phyloP scores from a whole-genome alignment of 2,329 filamentous ascomycete genomes.

The Raffaelea deltoideospora region DNA sequence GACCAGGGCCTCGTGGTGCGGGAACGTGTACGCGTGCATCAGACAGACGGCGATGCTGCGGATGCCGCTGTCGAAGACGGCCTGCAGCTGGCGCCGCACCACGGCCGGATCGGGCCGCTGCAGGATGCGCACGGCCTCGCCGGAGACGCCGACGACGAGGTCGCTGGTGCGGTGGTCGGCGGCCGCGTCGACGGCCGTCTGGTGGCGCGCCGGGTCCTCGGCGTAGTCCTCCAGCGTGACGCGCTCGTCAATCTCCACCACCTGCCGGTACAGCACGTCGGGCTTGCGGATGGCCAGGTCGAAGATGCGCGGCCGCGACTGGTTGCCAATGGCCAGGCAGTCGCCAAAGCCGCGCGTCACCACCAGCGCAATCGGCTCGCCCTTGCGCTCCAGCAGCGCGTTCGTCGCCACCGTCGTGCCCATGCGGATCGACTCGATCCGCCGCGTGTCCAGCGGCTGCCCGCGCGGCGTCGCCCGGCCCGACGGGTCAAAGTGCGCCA shows the following conservation, averaged over 20 bases:
- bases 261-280: constrained; percentile 69
- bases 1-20: constrained; percentile 66
- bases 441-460: constrained; percentile 61
- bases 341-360: constrained; percentile 82
- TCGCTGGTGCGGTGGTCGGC: constrained; percentile 21
- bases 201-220: constrained; percentile 59
- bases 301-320: constrained; percentile 79
- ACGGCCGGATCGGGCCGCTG: constrained; percentile 40
- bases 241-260: constrained; percentile 81
- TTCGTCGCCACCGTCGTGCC: constrained; percentile 92
- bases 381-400: constrained; percentile 77
- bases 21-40: constrained; percentile 87
- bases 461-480: constrained; percentile 64
- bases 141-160: constrained; percentile 56
- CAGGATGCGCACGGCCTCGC: constrained; percentile 59
- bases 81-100: constrained; percentile 46
- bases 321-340: constrained; percentile 79
- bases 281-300: constrained; percentile 78
- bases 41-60: constrained; percentile 76
- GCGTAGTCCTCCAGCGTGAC: constrained; percentile 87
- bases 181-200: constrained; percentile 38
- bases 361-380: constrained; percentile 74
- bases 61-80: constrained; percentile 55
- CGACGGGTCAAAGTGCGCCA: constrained; percentile 66
- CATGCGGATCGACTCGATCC: constrained; percentile 88